These are phyloP conservation scores for Yarrowia divulgata DNA, from an alignment of 805 yeast genomes.

Conservation along the genomic window DNA sequence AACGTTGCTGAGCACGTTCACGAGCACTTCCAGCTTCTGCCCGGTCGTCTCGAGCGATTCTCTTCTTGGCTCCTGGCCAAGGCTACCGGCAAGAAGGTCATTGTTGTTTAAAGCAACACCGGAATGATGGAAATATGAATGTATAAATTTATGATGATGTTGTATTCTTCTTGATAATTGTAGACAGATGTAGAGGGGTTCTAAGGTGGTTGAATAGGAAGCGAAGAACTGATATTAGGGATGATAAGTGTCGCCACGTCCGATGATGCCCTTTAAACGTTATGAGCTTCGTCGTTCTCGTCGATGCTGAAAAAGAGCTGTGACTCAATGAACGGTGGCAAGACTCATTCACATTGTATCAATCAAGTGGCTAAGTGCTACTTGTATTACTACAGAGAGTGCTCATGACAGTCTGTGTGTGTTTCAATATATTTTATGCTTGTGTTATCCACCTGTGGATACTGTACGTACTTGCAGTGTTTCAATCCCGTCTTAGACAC, in stretches of 20 bases:
- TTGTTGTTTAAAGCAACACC: slow-evolving; percentile 18
- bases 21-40: slow-evolving; percentile 35
- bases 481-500: neutral
- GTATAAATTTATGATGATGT: slow-evolving; percentile 26
- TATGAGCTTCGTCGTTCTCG: too few species aligned
- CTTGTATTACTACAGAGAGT: too few species aligned
- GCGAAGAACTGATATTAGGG: too few species aligned
- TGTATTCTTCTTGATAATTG: neutral
- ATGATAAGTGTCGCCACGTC: too few species aligned
- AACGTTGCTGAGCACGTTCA: slow-evolving; percentile 25
- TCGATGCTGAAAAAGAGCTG: too few species aligned
- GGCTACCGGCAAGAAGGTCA: slow-evolving; percentile 39
- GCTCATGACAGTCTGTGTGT: too few species aligned
- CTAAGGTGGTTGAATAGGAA: too few species aligned
- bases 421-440: neutral
- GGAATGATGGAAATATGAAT: neutral
- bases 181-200: too few species aligned
- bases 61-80: slow-evolving; percentile 36
- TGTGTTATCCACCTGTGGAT: neutral
- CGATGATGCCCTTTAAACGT: too few species aligned
- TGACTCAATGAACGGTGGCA: too few species aligned
- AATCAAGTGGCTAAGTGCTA: too few species aligned
- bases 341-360: too few species aligned
- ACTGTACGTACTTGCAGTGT: neutral
- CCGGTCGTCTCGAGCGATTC: slow-evolving; percentile 35